Base-by-base conservation (phyloP, 2,329 filamentous ascomycete genomes). In the Curvularia lunata region DNA sequence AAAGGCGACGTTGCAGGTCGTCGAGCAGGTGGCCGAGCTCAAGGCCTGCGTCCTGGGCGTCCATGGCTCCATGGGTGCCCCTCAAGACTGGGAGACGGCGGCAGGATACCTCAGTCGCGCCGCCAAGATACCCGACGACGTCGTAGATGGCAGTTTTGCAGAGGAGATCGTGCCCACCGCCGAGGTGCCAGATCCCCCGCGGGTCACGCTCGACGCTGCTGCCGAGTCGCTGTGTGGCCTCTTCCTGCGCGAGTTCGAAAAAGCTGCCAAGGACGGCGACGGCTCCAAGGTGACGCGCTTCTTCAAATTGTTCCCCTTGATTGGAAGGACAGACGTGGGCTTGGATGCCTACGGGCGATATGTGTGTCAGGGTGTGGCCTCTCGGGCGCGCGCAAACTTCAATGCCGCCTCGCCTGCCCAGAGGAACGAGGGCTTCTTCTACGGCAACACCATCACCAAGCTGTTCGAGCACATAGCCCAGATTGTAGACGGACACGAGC, bases 21-120 rank as follows among this genome's bases (percentile, higher is more conserved):
- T 98, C 10, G 94, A 98, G 77, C 93, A 97, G 79, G 94, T 99
- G 13, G 91, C 91, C 5, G 95, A 99, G 82, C 88, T 99, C 64
- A 98, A 98, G 79, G 91, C 95, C 8, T 99, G 95, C 75, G 91
- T 98, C 34, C 87, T 97, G 59, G 95, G 95, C 42, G 93, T 98
- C 10, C 88, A 94, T 25, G 95, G 93, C 18, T 96, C 91, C 58
- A 99, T 99, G 95, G 95, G 94, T 32, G 94, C 93, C 4, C 92
- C 95, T 41, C 95, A 99, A 77, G 95, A 99, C 80, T 99, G 95
- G 95, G 95, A 99, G 78, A 95, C 92, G 3, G 95, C 95, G 3
- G 95, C 95, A 1, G 90, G 86, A 46, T 98, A 98, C 76, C 84
- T 99, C 57, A 87, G 90, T 62, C 86, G 94, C 43, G 93, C 95